Base-by-base conservation (phyloP, 805 yeast genomes). In the Candida silvicultrix region DNA sequence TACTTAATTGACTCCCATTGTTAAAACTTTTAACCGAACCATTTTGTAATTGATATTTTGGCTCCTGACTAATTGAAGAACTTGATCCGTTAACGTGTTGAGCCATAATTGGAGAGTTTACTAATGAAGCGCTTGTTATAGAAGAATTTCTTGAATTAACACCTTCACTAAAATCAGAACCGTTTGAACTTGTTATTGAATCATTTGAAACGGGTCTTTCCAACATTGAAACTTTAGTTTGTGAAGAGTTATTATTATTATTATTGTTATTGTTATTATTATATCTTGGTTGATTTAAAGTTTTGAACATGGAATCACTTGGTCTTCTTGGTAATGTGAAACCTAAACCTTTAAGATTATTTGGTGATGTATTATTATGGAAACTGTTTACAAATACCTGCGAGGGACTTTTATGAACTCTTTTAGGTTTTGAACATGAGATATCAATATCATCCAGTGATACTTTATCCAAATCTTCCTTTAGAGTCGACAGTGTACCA, bases 121-220 rank as follows among this genome's bases (percentile, higher is more conserved):
- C 49, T 7, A 47, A 39, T 4, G 61, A 58, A 4, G 48, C 54
- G 16, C 59, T 54, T 2, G 64, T 59, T 25, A 59, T 47, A 2
- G 64, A 59, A 5, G 60, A 55, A 43, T 57, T 54, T 45, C 64
- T 53, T 12, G 64, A 59, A 38, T 48, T 46, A 31, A 37, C 29
- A 15, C 46, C 53, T n/a, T 52, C 53, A 12, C 45, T 40, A 37
- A 42, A 52, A 16, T 57, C 60, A 1, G 62, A 58, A 12, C 48
- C 50, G 10, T 35, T 47, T 5, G 59, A 44, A 35, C 53, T 49
- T 8, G 51, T 45, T 14, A 59, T 54, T 3, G 62, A 58, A 45
- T 59, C 64, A 44, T 59, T 55, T 9, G 64, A 59, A 6, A 57
- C 59, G 1, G 64, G 64, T 49, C 64, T 52, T 23, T 58, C 59